phyloP scores from a whole-genome alignment of 164 flowering plant species.

The Kalanchoe fedtschenkoi region DNA sequence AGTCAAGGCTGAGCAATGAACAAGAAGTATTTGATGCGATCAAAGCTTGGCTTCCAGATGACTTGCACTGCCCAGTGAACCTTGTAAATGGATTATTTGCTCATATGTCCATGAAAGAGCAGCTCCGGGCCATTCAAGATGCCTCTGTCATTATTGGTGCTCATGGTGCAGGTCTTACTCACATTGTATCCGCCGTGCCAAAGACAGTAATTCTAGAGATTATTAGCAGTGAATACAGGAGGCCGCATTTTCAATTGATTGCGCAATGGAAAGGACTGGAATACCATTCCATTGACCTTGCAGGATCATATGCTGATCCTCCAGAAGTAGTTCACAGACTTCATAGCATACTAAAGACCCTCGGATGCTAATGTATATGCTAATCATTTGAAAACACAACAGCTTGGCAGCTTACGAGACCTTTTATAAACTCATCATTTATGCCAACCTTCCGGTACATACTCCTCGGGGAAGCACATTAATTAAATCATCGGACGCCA shows the following conservation, averaged over 20 bases:
- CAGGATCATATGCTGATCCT: slow-evolving; percentile 61
- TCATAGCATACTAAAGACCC: slow-evolving; percentile 36
- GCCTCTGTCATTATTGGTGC: slow-evolving; percentile 95
- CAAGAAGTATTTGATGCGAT: slow-evolving; percentile 73
- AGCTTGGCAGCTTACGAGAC: not conserved
- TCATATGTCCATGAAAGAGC: slow-evolving; percentile 93
- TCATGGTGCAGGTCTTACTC: slow-evolving; percentile 97
- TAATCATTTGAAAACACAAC: not conserved
- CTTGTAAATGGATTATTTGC: slow-evolving; percentile 85
- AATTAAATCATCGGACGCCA: too few species aligned
- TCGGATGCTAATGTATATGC: slow-evolving; percentile 39
- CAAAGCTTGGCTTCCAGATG: slow-evolving; percentile 39
- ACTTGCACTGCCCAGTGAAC: slow-evolving; percentile 43
- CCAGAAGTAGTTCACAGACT: slow-evolving; percentile 42
- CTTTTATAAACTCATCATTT: not conserved
- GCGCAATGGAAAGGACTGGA: slow-evolving; percentile 83
- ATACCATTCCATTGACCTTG: slow-evolving; percentile 67
- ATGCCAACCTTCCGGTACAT: not conserved
- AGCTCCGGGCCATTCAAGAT: slow-evolving; percentile 77
- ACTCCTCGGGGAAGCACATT: not conserved
- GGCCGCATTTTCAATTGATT: slow-evolving; percentile 83
- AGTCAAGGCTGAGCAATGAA: slow-evolving; percentile 86
- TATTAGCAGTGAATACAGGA: slow-evolving; percentile 59
- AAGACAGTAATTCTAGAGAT: slow-evolving; percentile 72
- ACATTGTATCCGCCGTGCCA: slow-evolving; percentile 67